Evolutionary conservation across 148 eudicot genomes (phyloP).

Genomic region (Rhododendron molle): DNA sequence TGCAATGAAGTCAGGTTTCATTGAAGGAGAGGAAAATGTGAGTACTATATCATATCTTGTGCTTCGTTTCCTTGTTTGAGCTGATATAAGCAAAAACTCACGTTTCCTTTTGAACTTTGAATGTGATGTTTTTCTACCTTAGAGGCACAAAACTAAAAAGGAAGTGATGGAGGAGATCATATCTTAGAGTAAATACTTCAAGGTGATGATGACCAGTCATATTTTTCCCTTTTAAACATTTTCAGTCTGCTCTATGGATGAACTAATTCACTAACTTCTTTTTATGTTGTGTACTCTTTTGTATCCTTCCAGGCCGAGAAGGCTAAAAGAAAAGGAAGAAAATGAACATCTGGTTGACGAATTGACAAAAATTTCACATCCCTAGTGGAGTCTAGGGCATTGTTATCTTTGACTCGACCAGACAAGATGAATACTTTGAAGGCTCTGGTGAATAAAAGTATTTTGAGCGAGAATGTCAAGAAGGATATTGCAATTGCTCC

Average conservation of each 20-base stretch:
- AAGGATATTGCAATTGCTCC: slow-evolving; percentile 26
- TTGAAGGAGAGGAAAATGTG: slow-evolving; percentile 60
- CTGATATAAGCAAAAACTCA: not conserved
- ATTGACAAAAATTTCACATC: slow-evolving; percentile 73
- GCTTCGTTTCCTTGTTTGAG: not conserved
- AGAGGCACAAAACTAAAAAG: slow-evolving; percentile 85
- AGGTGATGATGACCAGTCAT: slow-evolving; percentile 36
- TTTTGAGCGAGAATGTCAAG: slow-evolving; percentile 37
- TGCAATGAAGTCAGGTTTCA: slow-evolving; percentile 18
- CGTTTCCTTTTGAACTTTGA: not conserved
- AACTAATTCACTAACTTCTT: not conserved
- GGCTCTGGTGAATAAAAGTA: slow-evolving; percentile 57
- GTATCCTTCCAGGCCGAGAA: slow-evolving; percentile 55
- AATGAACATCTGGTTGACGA: slow-evolving; percentile 59
- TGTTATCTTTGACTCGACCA: slow-evolving; percentile 68
- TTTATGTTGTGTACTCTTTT: not conserved
- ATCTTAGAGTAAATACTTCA: slow-evolving; percentile 76
- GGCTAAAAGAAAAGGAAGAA: slow-evolving; percentile 87
- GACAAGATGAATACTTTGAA: slow-evolving; percentile 65
- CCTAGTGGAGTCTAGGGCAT: slow-evolving; percentile 59
- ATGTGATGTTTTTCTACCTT: slow-evolving; percentile 19
- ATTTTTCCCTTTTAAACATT: not conserved
- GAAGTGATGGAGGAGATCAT: slow-evolving; percentile 85
- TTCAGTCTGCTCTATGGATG: not conserved
- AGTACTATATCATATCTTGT: slow-evolving; percentile 16